These are phyloP conservation scores for Hypomyces perniciosus DNA, from an alignment of 2,329 filamentous ascomycete genomes.

Conservation along the genomic window DNA sequence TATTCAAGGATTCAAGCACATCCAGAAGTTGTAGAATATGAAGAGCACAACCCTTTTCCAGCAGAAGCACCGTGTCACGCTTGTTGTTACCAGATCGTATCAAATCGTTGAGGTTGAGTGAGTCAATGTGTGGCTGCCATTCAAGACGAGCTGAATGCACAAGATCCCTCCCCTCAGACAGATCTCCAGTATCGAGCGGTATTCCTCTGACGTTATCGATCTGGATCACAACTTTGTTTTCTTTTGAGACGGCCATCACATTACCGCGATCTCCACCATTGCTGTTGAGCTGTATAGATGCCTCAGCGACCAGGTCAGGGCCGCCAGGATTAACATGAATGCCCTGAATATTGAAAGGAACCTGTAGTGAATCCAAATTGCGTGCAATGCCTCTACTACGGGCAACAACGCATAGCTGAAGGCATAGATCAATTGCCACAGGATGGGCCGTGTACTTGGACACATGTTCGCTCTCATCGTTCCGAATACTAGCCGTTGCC, in stretches of 20 bases:
- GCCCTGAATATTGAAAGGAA: constrained; percentile 3
- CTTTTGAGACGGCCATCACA: not conserved
- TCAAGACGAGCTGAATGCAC: not conserved
- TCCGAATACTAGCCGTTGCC: not conserved
- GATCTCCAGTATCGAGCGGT: not conserved
- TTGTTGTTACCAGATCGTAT: not conserved
- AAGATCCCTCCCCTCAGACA: not conserved
- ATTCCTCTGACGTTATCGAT: not conserved
- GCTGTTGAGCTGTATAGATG: not conserved
- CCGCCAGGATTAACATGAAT: constrained; percentile 3
- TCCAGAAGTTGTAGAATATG: constrained; percentile 4
- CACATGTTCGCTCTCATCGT: not conserved
- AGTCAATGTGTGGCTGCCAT: constrained; percentile 8
- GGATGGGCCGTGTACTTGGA: constrained; percentile 11
- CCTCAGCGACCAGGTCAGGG: not conserved
- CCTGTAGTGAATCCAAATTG: not conserved
- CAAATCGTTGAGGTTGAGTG: not conserved
- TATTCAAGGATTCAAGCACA: not conserved
- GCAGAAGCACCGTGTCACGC: not conserved
- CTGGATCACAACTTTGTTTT: not conserved
- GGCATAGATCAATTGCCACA: constrained; percentile 7
- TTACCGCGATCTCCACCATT: not conserved
- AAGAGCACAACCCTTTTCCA: not conserved
- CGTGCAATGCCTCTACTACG: constrained; percentile 1
- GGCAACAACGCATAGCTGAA: constrained; percentile 8